Base-by-base conservation (phyloP, 2,329 filamentous ascomycete species). In the Chrysoporthe austroafricana region DNA sequence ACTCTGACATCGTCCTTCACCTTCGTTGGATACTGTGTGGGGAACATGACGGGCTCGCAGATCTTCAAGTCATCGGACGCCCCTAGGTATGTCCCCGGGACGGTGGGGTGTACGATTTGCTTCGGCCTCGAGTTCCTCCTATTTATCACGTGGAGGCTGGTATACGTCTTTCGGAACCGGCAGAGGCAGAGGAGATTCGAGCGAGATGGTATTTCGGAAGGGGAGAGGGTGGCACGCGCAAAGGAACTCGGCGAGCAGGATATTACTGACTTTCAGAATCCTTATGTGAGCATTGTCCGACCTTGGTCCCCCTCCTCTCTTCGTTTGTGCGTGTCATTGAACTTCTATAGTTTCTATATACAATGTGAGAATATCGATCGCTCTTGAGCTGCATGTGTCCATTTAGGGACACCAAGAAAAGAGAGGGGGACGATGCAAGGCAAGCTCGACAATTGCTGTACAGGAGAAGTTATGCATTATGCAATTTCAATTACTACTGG, bases 41-140 rank as follows among this genome's bases (percentile, higher is more conserved):
- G 82, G 2, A 84, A 83, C 71, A 83, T 83, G 78, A 76, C 77
- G 2, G 81, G 82, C 4, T 79, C 78, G 8, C 81, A 83, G 71
- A 82, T 84, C 62, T 84, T 83, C 74, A 76, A 78, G 60, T 71
- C 75, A 4, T 74, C 74, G 32, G 82, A 83, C 69, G 80, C 79
- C 70, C 82, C 81, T 0, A 77, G 79, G 46, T 83, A 84, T 68
- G 75, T 82, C 4, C 78, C 79, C 0, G 81, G 81, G 4, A 83
- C 80, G 0, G 73, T 73, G 14, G 77, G 73, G 2, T 81, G 80
- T 44, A 77, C 78, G 1, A 69, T 79, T 3, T 80, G 80, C 70
- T 80, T 79, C 67, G 78, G 71, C 1, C 71, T 80, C 0, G 72
- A 80, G 64, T 77, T 79, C 56, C 36, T 80, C 5, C 71, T 82